Conservation (phyloP, 352 stramenopile genomes). For the Phytophthora pisi region DNA sequence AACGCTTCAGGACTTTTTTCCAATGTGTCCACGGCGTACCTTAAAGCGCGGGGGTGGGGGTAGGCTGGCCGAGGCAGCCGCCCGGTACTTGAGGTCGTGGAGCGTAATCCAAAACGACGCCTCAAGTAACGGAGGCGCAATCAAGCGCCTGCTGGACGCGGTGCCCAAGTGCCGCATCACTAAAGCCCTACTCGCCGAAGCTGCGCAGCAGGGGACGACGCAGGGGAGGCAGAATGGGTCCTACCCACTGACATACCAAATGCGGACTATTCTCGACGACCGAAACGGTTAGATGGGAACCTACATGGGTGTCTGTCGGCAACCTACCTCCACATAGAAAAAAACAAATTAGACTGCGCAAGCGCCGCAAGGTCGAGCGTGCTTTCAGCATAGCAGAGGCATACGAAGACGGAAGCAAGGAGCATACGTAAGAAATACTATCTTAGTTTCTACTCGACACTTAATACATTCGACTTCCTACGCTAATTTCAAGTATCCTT, state of each 20-base stretch:
- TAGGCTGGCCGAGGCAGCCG: slow-evolving; percentile 1
- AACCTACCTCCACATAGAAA: neutral
- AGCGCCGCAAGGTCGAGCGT: neutral
- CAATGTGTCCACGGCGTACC: neutral
- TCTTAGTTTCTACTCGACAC: neutral
- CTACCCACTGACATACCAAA: slow-evolving; percentile 3
- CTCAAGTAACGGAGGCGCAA: neutral
- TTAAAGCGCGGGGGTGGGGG: neutral
- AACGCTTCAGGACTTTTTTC: neutral
- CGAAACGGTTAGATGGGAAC: neutral
- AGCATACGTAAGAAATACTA: neutral
- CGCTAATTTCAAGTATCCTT: neutral
- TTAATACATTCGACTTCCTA: neutral
- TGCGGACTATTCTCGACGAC: neutral
- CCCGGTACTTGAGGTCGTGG: slow-evolving; percentile 9
- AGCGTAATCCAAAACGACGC: neutral
- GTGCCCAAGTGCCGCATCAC: slow-evolving; percentile 5
- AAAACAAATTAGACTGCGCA: slow-evolving; percentile 1
- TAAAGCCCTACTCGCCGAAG: slow-evolving; percentile 5
- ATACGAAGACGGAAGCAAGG: neutral
- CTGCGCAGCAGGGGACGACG: neutral
- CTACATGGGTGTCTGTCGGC: neutral
- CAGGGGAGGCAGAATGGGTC: slow-evolving; percentile 4
- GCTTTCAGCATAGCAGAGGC: neutral
- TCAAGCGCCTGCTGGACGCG: neutral